Evolutionary conservation across 305 asterid species (phyloP), one percentile per base, ranked within the genome.

Genomic region (Fraxinus sp.): DNA sequence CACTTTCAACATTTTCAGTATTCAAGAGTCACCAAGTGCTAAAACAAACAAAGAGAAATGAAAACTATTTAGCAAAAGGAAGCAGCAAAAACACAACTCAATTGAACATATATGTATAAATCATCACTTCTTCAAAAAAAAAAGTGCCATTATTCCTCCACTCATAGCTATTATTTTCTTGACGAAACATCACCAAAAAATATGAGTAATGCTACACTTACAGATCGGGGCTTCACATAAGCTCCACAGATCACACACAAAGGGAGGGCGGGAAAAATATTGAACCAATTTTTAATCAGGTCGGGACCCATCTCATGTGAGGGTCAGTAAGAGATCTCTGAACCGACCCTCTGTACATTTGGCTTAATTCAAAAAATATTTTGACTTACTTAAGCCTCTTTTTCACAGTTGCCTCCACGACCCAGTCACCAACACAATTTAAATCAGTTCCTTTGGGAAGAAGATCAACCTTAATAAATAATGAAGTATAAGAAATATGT

Each of bases 351-450:
- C 7, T 37, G 41, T 37, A 37, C 41, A 37, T 37, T 37, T 37
- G 41, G 41, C 41, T 37, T 37, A 37, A 37, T 37, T 37, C 41
- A 30, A 8, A 39, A 30, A 30, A 30, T 30, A 30, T 30, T 22
- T 7, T 16, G 68, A 81, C 98, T 91, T 89, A 96, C 99, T 94
- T 96, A 81, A 94, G 91, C 90, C 94, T 96, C 92, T 96, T 96
- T 90, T 92, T 94, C 93, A 92, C 82, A 72, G 99, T 96, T 59
- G 98, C 95, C 85, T 96, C 98, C 84, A 96, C 99, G 80, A 94
- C 97, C 99, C 99, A 94, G 79, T 96, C 99, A 85, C 99, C 99
- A 81, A 96, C 86, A 89, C 98, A 94, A 83, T 96, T 93, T 81
- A 96, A 71, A 89, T 96, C 99, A 76, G 98, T 94, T 79, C 93